These are phyloP conservation scores for Stromatinia cepivora DNA, from an alignment of 2,329 filamentous ascomycete genomes.

Conservation along the genomic window DNA sequence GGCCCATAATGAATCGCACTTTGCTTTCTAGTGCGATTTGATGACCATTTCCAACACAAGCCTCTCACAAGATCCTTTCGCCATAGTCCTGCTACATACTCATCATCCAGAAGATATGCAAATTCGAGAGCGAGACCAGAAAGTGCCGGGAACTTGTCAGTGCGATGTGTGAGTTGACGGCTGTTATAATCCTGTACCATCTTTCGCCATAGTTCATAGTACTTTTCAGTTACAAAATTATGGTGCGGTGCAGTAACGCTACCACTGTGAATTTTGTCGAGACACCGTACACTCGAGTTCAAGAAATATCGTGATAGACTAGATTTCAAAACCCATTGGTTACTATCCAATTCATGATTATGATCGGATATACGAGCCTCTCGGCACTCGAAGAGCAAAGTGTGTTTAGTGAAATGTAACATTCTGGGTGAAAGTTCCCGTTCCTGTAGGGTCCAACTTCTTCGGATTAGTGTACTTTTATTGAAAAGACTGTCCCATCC, in stretches of 20 bases:
- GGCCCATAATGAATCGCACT: constrained; percentile 10
- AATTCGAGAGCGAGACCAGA: constrained; percentile 24
- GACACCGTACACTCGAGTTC: constrained; percentile 14
- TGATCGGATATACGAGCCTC: constrained; percentile 16
- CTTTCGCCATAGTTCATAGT: constrained; percentile 20
- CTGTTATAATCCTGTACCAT: constrained; percentile 24
- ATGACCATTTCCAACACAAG: constrained; percentile 23
- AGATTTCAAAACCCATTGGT: constrained; percentile 12
- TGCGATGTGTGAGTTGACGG: constrained; percentile 21
- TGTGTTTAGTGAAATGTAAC: constrained; percentile 29
- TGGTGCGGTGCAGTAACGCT: neutral
- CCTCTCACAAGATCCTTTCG: constrained; percentile 20
- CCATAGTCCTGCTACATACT: constrained; percentile 26
- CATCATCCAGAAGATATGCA: constrained; percentile 13
- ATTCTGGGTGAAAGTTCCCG: constrained; percentile 25
- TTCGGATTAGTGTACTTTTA: constrained; percentile 18
- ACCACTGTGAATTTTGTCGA: constrained; percentile 18
- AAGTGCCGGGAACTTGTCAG: constrained; percentile 23
- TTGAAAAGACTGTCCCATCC: constrained; percentile 20
- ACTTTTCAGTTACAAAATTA: constrained; percentile 1
- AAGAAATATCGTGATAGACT: constrained; percentile 4
- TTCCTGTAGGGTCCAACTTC: constrained; percentile 33
- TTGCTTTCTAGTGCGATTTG: neutral
- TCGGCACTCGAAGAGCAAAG: constrained; percentile 22
- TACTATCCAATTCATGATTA: neutral